phyloP scores from a whole-genome alignment of 192 early-diverging fungal genomes.

The Backusella liffmaniae region DNA sequence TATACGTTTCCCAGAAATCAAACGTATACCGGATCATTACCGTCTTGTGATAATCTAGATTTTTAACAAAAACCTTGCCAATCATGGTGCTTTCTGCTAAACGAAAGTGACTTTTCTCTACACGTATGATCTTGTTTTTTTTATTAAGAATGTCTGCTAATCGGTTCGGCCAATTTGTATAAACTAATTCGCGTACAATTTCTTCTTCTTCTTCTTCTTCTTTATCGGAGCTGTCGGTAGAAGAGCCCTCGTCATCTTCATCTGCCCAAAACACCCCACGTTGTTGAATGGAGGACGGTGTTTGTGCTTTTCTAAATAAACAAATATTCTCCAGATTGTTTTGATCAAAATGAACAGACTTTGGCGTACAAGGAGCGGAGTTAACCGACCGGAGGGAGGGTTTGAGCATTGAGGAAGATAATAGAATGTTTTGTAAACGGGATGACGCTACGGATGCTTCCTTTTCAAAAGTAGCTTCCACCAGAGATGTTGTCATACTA shows the following conservation, averaged over 20 bases:
- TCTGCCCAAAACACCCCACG: conserved; percentile 37
- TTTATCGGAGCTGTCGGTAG: background rate
- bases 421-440: background rate
- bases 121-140: conserved; percentile 6
- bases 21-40: conserved; percentile 77
- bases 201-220: background rate
- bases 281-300: conserved; percentile 49
- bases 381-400: conserved; percentile 27
- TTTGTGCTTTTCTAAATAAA: conserved; percentile 70
- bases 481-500: background rate
- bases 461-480: background rate
- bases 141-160: conserved; percentile 10
- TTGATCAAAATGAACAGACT: conserved; percentile 67
- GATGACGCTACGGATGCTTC: background rate
- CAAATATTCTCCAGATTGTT: conserved; percentile 63
- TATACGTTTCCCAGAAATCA: conserved; percentile 74
- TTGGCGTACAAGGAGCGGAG: conserved; percentile 44
- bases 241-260: background rate
- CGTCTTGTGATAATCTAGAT: conserved; percentile 81
- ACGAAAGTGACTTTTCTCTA: background rate
- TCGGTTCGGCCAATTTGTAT: conserved; percentile 7
- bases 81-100: background rate
- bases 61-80: conserved; percentile 78
- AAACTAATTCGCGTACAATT: background rate
- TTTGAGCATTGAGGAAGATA: background rate